Evolutionary conservation across 2,329 filamentous ascomycete species (phyloP).

Genomic region (Tolypocladium tropicale): DNA sequence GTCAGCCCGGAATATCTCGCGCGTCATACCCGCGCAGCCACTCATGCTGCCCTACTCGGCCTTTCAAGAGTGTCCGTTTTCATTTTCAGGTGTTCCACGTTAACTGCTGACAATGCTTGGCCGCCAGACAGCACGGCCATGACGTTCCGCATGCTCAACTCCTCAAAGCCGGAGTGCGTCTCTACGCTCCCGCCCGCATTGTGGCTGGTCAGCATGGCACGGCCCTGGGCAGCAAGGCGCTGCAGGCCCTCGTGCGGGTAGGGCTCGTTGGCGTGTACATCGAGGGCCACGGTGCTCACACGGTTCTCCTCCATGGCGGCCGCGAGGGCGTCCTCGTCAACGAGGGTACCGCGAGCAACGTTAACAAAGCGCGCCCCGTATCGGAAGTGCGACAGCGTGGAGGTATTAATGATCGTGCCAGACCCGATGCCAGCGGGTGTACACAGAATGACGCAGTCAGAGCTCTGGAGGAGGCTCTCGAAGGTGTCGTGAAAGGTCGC

Average conservation of each 20-base stretch:
- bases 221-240: conserved; percentile 25
- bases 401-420: conserved; percentile 32
- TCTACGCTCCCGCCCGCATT: conserved; percentile 58
- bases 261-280: conserved; percentile 55
- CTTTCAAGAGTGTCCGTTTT: too few species aligned
- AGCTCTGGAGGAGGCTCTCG: conserved; percentile 35
- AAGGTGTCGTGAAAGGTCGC: conserved; percentile 43
- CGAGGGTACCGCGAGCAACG: conserved; percentile 52
- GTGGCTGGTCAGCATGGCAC: conserved; percentile 53
- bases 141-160: conserved; percentile 56
- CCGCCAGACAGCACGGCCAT: conserved; percentile 44
- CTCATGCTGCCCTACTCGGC: neutral
- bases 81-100: conserved; percentile 38
- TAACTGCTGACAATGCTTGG: conserved; percentile 50
- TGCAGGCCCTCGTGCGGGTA: conserved; percentile 35
- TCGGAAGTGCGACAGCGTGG: conserved; percentile 40
- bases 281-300: conserved; percentile 45
- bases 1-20: neutral
- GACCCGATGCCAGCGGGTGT: conserved; percentile 36
- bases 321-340: conserved; percentile 54
- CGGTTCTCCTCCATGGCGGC: conserved; percentile 43
- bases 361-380: conserved; percentile 51
- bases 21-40: conserved; percentile 3
- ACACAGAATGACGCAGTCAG: conserved; percentile 54
- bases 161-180: conserved; percentile 56